Conservation (phyloP, 2,329 filamentous ascomycete species). For the Lachnellula willkommii region DNA sequence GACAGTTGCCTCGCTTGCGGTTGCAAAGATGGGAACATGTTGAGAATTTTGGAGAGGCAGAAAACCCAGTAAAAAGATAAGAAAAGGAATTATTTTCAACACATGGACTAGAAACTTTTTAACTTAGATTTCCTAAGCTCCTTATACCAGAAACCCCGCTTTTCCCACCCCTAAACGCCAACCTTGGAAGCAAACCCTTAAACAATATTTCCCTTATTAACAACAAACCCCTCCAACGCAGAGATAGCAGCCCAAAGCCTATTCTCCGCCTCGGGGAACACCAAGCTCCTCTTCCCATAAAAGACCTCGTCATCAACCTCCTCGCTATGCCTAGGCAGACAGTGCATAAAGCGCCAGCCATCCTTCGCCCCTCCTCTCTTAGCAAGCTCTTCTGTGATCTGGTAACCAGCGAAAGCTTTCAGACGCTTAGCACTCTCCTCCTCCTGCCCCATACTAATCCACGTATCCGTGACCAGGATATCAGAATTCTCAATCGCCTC, state of each 20-base stretch:
- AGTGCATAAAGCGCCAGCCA: slow-evolving; percentile 98
- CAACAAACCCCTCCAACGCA: slow-evolving; percentile 80
- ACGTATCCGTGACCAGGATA: slow-evolving; percentile 92
- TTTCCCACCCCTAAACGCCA: neutral
- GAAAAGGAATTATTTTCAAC: no score
- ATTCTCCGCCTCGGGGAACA: slow-evolving; percentile 94
- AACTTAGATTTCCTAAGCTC: neutral
- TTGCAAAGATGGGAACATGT: neutral
- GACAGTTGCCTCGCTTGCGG: no score
- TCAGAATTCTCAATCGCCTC: slow-evolving; percentile 81
- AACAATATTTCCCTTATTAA: slow-evolving; percentile 80
- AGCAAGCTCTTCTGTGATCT: slow-evolving; percentile 83
- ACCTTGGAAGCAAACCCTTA: neutral
- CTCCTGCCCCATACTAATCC: slow-evolving; percentile 98
- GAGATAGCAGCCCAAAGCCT: slow-evolving; percentile 82
- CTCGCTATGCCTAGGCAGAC: slow-evolving; percentile 82
- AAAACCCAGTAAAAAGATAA: no score
- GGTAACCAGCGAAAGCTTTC: slow-evolving; percentile 80
- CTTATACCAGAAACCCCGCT: neutral
- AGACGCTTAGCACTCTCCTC: slow-evolving; percentile 71
- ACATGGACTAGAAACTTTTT: no score
- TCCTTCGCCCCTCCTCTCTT: slow-evolving; percentile 79
- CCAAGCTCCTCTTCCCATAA: slow-evolving; percentile 76
- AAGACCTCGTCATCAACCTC: slow-evolving; percentile 95
- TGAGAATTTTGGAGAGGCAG: no score